These are phyloP conservation scores for Colletotrichum sublineola DNA, from an alignment of 2,329 filamentous ascomycete species.

Conservation along the genomic window DNA sequence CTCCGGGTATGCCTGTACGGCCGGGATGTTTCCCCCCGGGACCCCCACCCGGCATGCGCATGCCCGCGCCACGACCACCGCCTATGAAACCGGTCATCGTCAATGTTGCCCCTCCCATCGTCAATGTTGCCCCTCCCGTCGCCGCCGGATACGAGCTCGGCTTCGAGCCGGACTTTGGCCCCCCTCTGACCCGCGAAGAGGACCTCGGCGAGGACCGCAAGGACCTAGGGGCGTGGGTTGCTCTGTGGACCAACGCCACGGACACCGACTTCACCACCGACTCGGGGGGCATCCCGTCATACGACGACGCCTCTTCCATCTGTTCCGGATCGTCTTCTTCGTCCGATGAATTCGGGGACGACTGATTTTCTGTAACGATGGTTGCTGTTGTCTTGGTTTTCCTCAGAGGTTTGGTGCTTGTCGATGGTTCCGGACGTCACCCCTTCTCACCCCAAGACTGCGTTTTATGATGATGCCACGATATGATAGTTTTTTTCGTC, in stretches of 20 bases:
- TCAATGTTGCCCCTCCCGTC: background rate
- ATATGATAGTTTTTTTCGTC: background rate
- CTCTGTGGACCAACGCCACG: conserved; percentile 30
- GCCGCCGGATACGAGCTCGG: background rate
- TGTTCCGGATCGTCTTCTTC: conserved; percentile 10
- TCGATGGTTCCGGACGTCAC: background rate
- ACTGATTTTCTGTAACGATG: background rate
- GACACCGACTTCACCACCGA: conserved; percentile 30
- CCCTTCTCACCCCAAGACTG: background rate
- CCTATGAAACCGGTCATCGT: background rate
- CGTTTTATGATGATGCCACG: background rate
- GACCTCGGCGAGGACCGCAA: conserved; percentile 27
- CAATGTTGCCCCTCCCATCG: background rate
- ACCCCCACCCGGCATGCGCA: background rate
- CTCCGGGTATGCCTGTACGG: background rate
- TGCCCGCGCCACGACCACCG: background rate
- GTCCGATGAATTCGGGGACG: conserved; percentile 10
- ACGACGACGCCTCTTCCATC: conserved; percentile 20
- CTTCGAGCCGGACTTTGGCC: conserved; percentile 27
- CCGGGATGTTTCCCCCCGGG: background rate
- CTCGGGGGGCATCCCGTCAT: conserved; percentile 26
- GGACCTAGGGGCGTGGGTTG: conserved; percentile 22
- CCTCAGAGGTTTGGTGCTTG: background rate
- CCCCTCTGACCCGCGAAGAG: conserved; percentile 14
- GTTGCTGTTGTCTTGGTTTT: background rate